Base-by-base conservation (phyloP, 192 early-diverging fungal species). In the Dimargaris xerosporica region DNA sequence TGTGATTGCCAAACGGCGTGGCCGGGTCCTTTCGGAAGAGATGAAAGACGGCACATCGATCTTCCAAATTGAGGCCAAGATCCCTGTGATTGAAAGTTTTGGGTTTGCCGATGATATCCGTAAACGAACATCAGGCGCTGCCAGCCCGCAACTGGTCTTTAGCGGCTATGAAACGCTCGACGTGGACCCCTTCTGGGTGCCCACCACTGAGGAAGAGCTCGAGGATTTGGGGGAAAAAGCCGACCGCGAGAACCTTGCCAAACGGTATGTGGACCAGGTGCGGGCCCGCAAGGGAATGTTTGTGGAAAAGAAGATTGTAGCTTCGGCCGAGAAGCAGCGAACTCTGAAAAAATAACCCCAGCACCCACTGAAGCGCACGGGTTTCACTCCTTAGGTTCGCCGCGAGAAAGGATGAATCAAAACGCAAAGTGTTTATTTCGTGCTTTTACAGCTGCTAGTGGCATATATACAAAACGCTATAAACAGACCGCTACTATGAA, bases 51-150 rank as follows among this genome's bases (percentile, higher is more conserved):
- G 95, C 45, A 99, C 97, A 3, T 88, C 91, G 2, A 94, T 95
- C 66, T 99, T 94, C 71, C 82, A 85, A 44, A 91, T 99, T 69
- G 79, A 82, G 63, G 81, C 92, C 0, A 63, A 81, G 13, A 69
- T 99, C 21, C 97, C 97, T 4, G 93, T 99, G 17, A 82, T 99
- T 29, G 97, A 99, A 69, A 90, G 86, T 54, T 98, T 99, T 80
- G 97, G 97, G n/a, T 97, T 99, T 73, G 83, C 91, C 10, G 97
- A 99, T 68, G 93, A 98, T 67, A 90, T 99, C 30, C 84, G 97
- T 26, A 99, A 93, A 69, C 78, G 88, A 64, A 95, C 95, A 0
- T 91, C 91, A 0, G 97, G 97, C 0, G 91, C 89, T 0, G 97
- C 97, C 11, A 89, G 82, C 63, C 97, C 97, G 2, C 89, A 96